phyloP scores from a whole-genome alignment of 148 eudicot genomes.

The Nepenthes mirabilis region DNA sequence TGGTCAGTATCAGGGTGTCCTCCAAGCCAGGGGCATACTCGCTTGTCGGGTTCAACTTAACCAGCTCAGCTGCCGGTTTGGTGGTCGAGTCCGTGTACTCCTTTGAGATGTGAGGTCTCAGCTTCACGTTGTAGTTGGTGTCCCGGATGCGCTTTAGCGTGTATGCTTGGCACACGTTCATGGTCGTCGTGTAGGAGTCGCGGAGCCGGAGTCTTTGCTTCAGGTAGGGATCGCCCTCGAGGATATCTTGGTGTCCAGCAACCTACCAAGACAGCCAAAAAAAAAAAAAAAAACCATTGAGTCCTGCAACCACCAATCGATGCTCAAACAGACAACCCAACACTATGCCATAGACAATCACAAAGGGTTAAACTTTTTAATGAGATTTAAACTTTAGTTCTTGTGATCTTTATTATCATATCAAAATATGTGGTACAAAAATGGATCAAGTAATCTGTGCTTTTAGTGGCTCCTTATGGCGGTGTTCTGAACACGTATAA shows the following conservation, averaged over 20 bases:
- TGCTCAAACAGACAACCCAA: not conserved
- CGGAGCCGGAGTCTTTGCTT: constrained; percentile 14
- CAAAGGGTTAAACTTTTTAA: too few relatives aligned
- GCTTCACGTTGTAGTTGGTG: constrained; percentile 9
- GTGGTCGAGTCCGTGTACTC: constrained; percentile 1
- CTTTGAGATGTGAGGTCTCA: constrained; percentile 11
- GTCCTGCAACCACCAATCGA: not conserved
- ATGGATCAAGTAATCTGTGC: too few relatives aligned
- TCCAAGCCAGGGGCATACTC: constrained; percentile 15
- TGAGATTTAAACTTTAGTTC: too few relatives aligned
- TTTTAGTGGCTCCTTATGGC: too few relatives aligned
- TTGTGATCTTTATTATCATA: too few relatives aligned
- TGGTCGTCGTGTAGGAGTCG: constrained; percentile 8
- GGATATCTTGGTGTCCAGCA: constrained; percentile 10
- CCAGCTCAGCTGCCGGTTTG: constrained; percentile 14
- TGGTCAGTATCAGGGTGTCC: constrained; percentile 17
- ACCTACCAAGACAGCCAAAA: constrained; percentile 1
- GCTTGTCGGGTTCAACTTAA: constrained; percentile 12
- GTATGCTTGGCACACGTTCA: constrained; percentile 14
- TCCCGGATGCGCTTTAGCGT: constrained; percentile 13
- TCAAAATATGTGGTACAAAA: too few relatives aligned
- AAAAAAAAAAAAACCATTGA: not conserved
- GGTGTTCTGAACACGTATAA: too few relatives aligned
- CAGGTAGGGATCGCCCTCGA: constrained; percentile 13
- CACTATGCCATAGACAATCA: not conserved